A percentile compares a stretch with the other conserved stretches of the same genome.
These are phyloP conservation scores for Venturia aucupariae DNA, from an alignment of 2,329 filamentous ascomycete species.

Conservation along the genomic window DNA sequence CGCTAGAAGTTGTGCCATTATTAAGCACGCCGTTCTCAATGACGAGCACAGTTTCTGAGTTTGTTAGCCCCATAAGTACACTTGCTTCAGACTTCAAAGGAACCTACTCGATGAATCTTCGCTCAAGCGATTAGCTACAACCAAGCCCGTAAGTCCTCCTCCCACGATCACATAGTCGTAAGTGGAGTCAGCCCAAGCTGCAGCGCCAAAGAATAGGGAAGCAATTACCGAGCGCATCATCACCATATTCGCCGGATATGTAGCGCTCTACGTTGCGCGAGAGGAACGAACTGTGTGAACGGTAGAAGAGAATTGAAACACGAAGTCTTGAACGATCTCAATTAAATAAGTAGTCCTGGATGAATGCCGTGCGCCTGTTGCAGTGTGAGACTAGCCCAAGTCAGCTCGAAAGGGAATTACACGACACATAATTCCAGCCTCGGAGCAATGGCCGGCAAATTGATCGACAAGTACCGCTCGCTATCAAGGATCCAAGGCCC, in stretches of 20 bases:
- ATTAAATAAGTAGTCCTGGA: neutral
- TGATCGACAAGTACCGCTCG: neutral
- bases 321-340: neutral
- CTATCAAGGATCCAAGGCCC: neutral
- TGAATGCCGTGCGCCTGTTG: neutral
- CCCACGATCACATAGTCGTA: conserved; percentile 37
- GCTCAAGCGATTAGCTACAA: conserved; percentile 42
- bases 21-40: neutral
- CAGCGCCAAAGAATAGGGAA: neutral
- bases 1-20: neutral
- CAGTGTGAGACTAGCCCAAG: neutral
- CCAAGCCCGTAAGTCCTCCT: conserved; percentile 44
- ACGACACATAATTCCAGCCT: neutral
- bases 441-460: neutral
- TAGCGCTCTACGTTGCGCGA: neutral
- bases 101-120: conserved; percentile 22
- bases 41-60: conserved; percentile 2
- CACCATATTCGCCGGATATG: neutral
- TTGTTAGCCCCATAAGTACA: neutral
- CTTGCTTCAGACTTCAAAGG: neutral
- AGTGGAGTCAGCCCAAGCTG: conserved; percentile 12
- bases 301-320: neutral
- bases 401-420: neutral
- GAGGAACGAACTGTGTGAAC: neutral
- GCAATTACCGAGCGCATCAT: neutral